Evolutionary conservation across 208 protist species (phyloP), one percentile per base, ranked within the genome.

Genomic region (Trypanosoma theileri): DNA sequence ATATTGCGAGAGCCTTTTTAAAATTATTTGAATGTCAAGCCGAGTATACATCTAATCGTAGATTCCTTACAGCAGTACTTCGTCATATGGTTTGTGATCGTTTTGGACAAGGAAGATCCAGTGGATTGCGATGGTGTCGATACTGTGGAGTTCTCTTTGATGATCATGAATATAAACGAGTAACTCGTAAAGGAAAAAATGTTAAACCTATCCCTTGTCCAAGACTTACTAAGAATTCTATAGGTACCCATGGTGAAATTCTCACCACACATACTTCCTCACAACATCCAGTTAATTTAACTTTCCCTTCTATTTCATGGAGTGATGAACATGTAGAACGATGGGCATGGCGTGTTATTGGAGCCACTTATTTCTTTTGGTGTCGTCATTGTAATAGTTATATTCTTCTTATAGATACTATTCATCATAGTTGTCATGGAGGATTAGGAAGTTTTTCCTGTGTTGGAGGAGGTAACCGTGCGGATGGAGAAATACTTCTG

Each of bases 301-400:
- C 14, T 0, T 61, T 61, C 44, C 65, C 71, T 24, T 76, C 59
- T 16, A 24, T 69, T 53, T 60, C 66, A 11, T 75, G 53, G 16
- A 48, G 56, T 48, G 62, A 64, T 35, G 63, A 73, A 24, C 48
- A 75, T 22, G 59, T 93, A 40, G 87, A 93, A 59, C 77, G 72
- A 13, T 93, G 87, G 87, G 80, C 80, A 28, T 93, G 87, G 87
- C 84, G 81, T 21, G 61, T 89, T 17, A 75, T 93, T 60, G 87
- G 87, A 8, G 61, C 79, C 17, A 77, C 46, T 0, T 71, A 80
- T 54, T 85, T 77, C 52, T 79, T 81, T 40, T 51, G 71, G 24
- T 93, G 87, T 59, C 71, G 69, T 10, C 73, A 61, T 7, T 93
- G 87, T 64, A 58, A 71, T 8, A 76, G 78, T 50, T 73, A 84